Conservation (phyloP, 2,329 filamentous ascomycete genomes). For the Ophiostoma sp. region DNA sequence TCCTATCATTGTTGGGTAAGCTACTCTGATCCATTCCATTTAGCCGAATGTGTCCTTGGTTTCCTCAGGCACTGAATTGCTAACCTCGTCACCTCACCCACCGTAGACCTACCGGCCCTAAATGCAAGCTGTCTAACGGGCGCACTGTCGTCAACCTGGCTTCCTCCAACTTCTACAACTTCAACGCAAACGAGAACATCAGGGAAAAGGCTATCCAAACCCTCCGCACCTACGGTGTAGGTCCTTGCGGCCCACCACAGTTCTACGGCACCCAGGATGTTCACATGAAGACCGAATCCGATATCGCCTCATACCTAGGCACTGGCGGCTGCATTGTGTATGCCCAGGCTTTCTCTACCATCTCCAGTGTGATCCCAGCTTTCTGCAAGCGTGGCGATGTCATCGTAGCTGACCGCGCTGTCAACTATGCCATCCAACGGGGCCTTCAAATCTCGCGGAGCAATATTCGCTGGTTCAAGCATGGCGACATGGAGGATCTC, state of each 20-base stretch:
- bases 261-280: conserved; percentile 99
- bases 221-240: conserved; percentile 90
- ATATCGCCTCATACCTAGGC: conserved; percentile 85
- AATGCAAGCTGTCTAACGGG: conserved; percentile 80
- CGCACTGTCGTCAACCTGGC: conserved; percentile 89
- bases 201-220: conserved; percentile 95
- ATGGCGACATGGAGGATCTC: conserved; percentile 92
- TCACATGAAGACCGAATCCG: conserved; percentile 92
- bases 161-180: conserved; percentile 97
- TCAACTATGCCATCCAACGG: conserved; percentile 91
- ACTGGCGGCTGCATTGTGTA: conserved; percentile 90
- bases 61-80: background rate
- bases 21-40: background rate
- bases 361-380: conserved; percentile 92
- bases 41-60: background rate
- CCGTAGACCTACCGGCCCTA: conserved; percentile 75
- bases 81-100: background rate
- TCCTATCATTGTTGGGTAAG: conserved; percentile 80
- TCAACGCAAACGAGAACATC: conserved; percentile 84
- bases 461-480: conserved; percentile 88
- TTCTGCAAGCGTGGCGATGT: conserved; percentile 97
- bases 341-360: conserved; percentile 91
- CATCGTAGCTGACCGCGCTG: conserved; percentile 88
- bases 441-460: conserved; percentile 90
- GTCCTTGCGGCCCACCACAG: conserved; percentile 90